Base-by-base conservation (phyloP, 805 yeast genomes). In the Blastobotrys mokoenaii region DNA sequence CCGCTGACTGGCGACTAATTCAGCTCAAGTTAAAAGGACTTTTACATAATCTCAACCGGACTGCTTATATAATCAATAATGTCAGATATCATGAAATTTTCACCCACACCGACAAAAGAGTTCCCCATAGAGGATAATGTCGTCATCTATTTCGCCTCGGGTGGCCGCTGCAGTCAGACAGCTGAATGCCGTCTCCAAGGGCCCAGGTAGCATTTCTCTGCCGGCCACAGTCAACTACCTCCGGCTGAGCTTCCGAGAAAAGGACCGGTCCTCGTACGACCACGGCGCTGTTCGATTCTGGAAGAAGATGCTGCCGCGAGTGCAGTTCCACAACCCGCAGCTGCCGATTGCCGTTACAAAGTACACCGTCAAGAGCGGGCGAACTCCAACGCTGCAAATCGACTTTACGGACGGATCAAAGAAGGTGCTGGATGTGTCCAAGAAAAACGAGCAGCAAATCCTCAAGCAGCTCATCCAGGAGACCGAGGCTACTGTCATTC, bases 291-390 rank as follows among this genome's bases (percentile, higher is more conserved):
- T 80, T 55, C 74, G 75, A 52, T 85, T 88, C 64, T 84, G 94
- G 93, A 77, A 76, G 54, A 66, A 70, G 43, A 74, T 78, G 64
- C 68, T 88, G 46, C 94, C 93, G 20, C 78, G 88, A 5, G 70
- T 88, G 51, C 80, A 78, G 60, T 88, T 84, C 63, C 89, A 86
- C 67, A 88, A 88, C 62, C 89, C 90, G n/a, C 66, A 68, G 38
- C 58, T 84, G 22, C 73, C 77, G 18, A 77, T 86, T 46, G 70
- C 72, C 18, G 81, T 86, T 31, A 66, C 73, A 11, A 70, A 88
- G 53, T 67, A 64, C 41, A 74, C 72, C 15, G 75, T 74, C 29
- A 14, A 14, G n/a, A 20, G 29, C 39, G 30, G n/a, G 11, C n/a
- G 30, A 3, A 20, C 39, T 11, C 39, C 39, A n/a, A 16, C 14